A percentile compares a stretch with the other conserved stretches of the same genome.
These are phyloP conservation scores for Microascus cirrosus DNA, from an alignment of 2,329 filamentous ascomycete species.

Conservation along the genomic window DNA sequence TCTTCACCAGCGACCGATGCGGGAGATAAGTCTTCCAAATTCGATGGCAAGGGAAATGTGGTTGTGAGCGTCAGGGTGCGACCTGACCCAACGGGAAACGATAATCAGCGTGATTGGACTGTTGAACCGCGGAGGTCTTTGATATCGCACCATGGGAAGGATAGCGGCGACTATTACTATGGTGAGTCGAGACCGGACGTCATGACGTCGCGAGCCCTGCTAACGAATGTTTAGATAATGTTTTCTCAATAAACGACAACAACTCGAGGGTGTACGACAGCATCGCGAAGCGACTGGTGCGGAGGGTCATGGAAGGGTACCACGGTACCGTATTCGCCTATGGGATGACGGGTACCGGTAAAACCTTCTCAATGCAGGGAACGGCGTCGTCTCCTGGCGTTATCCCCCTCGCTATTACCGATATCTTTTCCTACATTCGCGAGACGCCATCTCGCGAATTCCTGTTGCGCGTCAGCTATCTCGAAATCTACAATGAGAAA, in stretches of 20 bases:
- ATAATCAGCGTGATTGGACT: conserved; percentile 67
- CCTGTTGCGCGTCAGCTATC: conserved; percentile 86
- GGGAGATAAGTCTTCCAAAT: conserved; percentile 38
- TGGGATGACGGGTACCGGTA: conserved; percentile 97
- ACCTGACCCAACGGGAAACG: conserved; percentile 61
- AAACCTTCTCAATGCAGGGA: conserved; percentile 99
- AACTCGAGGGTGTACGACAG: conserved; percentile 93
- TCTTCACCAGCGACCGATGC: conserved; percentile 5
- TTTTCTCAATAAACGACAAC: conserved; percentile 87
- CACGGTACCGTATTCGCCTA: conserved; percentile 98
- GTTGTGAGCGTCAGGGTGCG: conserved; percentile 89
- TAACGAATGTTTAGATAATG: conserved; percentile 60
- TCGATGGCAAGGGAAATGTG: conserved; percentile 84
- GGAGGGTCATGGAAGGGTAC: conserved; percentile 97
- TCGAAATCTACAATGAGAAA: conserved; percentile 98
- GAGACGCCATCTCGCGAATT: conserved; percentile 95
- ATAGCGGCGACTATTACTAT: conserved; percentile 87
- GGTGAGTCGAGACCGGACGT: conserved; percentile 40
- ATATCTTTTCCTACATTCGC: conserved; percentile 98
- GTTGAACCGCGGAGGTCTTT: conserved; percentile 76
- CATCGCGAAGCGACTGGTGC: conserved; percentile 83
- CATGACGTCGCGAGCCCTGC: background rate
- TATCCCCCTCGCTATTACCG: conserved; percentile 92
- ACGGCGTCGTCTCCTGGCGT: conserved; percentile 92
- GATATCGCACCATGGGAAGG: conserved; percentile 75